Percentiles rank a stretch among this genome's conserved stretches.
These are phyloP conservation scores for Dryas octopetala DNA, from an alignment of 306 rosid species.

Conservation along the genomic window DNA sequence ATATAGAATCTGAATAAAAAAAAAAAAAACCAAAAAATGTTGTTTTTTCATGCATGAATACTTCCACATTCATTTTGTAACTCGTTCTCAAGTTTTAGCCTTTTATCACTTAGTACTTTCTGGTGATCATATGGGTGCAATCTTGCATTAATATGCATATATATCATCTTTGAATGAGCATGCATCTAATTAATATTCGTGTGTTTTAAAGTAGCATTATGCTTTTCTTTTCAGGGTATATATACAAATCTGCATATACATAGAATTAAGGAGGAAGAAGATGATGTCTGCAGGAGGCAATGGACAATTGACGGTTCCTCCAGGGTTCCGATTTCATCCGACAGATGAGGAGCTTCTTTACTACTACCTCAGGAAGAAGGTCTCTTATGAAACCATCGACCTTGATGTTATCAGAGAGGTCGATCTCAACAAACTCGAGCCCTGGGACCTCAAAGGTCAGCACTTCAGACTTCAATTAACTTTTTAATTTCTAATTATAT, in stretches of 20 bases:
- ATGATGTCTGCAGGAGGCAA: conserved; percentile 58
- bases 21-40: background rate
- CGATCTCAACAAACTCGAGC: conserved; percentile 93
- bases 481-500: too few relatives aligned
- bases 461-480: too few relatives aligned
- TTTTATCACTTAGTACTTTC: background rate
- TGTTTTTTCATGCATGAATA: background rate
- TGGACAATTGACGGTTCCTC: conserved; percentile 87
- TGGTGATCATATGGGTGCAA: too few relatives aligned
- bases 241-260: background rate
- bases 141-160: too few relatives aligned
- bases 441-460: conserved; percentile 98
- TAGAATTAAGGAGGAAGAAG: conserved; percentile 5
- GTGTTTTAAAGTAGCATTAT: too few relatives aligned
- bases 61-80: background rate
- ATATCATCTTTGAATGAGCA: background rate
- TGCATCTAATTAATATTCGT: background rate
- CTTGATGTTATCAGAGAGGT: conserved; percentile 92
- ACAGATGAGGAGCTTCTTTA: conserved; percentile 98
- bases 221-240: conserved; percentile 1
- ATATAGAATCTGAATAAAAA: background rate
- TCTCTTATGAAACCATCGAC: conserved; percentile 89
- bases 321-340: conserved; percentile 94
- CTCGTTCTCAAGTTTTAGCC: background rate
- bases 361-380: conserved; percentile 92